These are phyloP conservation scores for Atractiella rhizophila DNA, from an alignment of 768 basidiomycete genomes.

Conservation along the genomic window DNA sequence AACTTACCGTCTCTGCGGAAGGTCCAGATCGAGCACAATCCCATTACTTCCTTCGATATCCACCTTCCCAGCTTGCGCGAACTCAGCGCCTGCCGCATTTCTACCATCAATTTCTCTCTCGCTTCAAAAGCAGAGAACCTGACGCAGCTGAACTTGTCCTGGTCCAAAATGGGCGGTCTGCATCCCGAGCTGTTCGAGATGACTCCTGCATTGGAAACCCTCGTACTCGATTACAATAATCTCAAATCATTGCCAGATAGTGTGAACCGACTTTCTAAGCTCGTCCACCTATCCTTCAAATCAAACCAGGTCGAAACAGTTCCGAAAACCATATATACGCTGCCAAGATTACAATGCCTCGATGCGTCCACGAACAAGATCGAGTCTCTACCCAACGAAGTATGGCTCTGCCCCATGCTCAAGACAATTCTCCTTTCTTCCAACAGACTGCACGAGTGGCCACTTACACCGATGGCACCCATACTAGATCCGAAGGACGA, in stretches of 20 bases:
- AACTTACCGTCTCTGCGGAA: slow-evolving; percentile 41
- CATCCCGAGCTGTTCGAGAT: slow-evolving; percentile 45
- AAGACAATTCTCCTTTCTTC: slow-evolving; percentile 58
- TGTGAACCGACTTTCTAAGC: slow-evolving; percentile 42
- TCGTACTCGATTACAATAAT: slow-evolving; percentile 65
- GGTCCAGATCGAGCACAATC: slow-evolving; percentile 59
- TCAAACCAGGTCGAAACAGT: slow-evolving; percentile 62
- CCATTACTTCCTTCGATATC: slow-evolving; percentile 52
- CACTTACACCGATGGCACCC: slow-evolving; percentile 26
- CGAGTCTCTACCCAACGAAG: slow-evolving; percentile 38
- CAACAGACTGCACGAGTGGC: slow-evolving; percentile 52
- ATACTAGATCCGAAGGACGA: neutral
- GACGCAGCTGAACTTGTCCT: slow-evolving; percentile 56
- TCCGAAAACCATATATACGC: slow-evolving; percentile 45
- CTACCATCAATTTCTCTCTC: slow-evolving; percentile 48
- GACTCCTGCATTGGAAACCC: slow-evolving; percentile 40
- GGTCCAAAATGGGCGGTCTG: slow-evolving; percentile 62
- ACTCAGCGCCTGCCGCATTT: slow-evolving; percentile 62
- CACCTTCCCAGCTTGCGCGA: slow-evolving; percentile 38
- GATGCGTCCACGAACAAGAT: slow-evolving; percentile 84
- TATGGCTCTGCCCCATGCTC: slow-evolving; percentile 66
- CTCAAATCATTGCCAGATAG: slow-evolving; percentile 63
- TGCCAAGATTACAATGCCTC: slow-evolving; percentile 46
- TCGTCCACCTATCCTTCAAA: slow-evolving; percentile 57
- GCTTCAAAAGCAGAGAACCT: slow-evolving; percentile 30